These are phyloP conservation scores for Metschnikowia sp. DNA, from an alignment of 805 yeast species.

Conservation along the genomic window DNA sequence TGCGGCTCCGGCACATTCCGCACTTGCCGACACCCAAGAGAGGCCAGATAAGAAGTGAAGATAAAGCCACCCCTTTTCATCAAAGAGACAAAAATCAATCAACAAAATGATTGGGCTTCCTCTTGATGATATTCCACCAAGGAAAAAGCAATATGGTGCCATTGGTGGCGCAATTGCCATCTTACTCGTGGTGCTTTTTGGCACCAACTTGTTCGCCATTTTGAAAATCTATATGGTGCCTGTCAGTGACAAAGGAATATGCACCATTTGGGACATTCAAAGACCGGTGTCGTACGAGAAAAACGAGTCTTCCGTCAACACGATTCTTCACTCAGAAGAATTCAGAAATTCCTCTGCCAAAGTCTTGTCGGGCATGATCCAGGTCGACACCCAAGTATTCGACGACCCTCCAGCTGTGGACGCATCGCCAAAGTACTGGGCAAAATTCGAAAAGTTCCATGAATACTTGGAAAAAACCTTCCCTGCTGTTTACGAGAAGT, in stretches of 20 bases:
- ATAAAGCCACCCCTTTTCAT: background rate
- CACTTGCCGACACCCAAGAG: background rate
- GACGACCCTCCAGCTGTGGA: slow-evolving; percentile 19
- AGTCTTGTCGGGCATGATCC: slow-evolving; percentile 14
- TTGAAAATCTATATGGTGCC: slow-evolving; percentile 19
- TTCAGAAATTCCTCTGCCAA: slow-evolving; percentile 11
- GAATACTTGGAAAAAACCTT: slow-evolving; percentile 28
- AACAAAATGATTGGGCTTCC: slow-evolving; percentile 17
- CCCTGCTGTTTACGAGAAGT: slow-evolving; percentile 31
- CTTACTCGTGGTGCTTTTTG: slow-evolving; percentile 18
- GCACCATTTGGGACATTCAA: slow-evolving; percentile 14
- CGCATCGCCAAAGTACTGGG: slow-evolving; percentile 18
- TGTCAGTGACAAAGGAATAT: slow-evolving; percentile 14
- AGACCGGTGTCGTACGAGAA: slow-evolving; percentile 24
- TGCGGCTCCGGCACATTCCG: background rate
- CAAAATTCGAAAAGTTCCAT: slow-evolving; percentile 25
- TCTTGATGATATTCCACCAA: slow-evolving; percentile 11
- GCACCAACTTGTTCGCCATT: slow-evolving; percentile 20
- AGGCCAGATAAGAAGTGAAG: background rate
- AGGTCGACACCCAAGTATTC: slow-evolving; percentile 18
- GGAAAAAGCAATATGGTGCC: slow-evolving; percentile 11
- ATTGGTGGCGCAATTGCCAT: slow-evolving; percentile 4
- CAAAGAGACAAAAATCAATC: background rate
- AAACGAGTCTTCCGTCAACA: slow-evolving; percentile 30
- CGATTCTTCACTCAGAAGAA: slow-evolving; percentile 11